Percentiles rank a stretch among this genome's conserved stretches.
These are phyloP conservation scores for Kurtzmaniella cleridarum DNA, from an alignment of 805 yeast genomes.

Conservation along the genomic window DNA sequence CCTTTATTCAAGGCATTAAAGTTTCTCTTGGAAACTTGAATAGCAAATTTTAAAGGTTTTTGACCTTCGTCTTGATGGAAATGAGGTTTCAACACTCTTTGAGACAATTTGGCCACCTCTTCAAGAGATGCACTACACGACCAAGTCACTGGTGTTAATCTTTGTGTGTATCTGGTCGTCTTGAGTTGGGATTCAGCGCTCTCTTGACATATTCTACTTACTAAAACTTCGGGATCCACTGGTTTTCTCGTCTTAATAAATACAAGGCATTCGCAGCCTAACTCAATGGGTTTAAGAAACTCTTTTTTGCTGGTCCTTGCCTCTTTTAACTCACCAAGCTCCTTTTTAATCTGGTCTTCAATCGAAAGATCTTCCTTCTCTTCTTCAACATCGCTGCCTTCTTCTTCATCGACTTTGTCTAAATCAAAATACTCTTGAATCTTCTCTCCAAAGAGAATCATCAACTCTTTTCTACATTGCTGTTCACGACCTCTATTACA, in stretches of 20 bases:
- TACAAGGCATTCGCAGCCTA: slow-evolving; percentile 78
- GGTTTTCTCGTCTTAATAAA: slow-evolving; percentile 81
- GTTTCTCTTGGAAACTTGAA: slow-evolving; percentile 73
- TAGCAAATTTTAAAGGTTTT: slow-evolving; percentile 58
- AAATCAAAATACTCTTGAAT: slow-evolving; percentile 28
- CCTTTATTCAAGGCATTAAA: slow-evolving; percentile 68
- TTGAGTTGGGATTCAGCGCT: slow-evolving; percentile 46
- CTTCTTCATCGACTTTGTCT: slow-evolving; percentile 15
- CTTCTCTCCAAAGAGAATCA: slow-evolving; percentile 44
- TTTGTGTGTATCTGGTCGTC: slow-evolving; percentile 68
- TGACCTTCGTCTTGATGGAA: slow-evolving; percentile 48
- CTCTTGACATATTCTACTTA: slow-evolving; percentile 58
- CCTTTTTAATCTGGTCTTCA: slow-evolving; percentile 72
- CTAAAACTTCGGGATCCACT: slow-evolving; percentile 70
- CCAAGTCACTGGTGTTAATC: slow-evolving; percentile 71
- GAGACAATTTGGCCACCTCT: slow-evolving; percentile 58
- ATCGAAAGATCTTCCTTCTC: slow-evolving; percentile 44
- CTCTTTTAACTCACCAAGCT: slow-evolving; percentile 57
- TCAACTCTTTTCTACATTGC: slow-evolving; percentile 70
- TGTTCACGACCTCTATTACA: slow-evolving; percentile 79
- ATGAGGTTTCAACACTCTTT: slow-evolving; percentile 58
- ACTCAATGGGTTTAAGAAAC: slow-evolving; percentile 51
- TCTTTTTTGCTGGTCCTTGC: slow-evolving; percentile 37
- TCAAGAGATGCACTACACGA: slow-evolving; percentile 70
- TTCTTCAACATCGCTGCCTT: slow-evolving; percentile 24